Conservation (phyloP, 139 green algal genomes). For the Micractinium conductrix region DNA sequence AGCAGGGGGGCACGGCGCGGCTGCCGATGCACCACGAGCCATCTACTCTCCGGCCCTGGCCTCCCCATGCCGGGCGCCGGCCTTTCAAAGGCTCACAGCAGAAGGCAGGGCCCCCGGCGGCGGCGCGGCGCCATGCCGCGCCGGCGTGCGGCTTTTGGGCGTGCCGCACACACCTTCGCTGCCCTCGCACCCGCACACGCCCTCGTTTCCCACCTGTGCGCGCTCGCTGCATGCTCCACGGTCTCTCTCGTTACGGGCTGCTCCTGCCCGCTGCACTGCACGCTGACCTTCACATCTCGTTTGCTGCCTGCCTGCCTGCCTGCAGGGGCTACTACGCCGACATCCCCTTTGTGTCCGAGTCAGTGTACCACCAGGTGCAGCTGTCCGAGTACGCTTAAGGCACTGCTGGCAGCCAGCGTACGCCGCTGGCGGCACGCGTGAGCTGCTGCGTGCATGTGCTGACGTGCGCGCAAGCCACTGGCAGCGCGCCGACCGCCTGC, state of each 20-base stretch:
- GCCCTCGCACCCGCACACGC: no score
- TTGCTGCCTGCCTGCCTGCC: background rate
- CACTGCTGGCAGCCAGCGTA: no score
- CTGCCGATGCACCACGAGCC: no score
- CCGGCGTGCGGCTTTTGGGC: background rate
- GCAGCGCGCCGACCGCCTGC: no score
- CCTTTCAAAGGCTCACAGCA: constrained; percentile 15
- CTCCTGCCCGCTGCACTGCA: background rate
- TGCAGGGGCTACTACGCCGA: constrained; percentile 74
- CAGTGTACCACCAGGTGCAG: constrained; percentile 78
- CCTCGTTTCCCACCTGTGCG: no score
- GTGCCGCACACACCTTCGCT: constrained; percentile 1
- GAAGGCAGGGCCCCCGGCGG: constrained; percentile 14
- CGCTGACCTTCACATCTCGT: no score
- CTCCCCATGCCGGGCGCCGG: background rate
- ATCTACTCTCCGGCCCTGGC: constrained; percentile 10
- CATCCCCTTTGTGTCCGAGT: constrained; percentile 73
- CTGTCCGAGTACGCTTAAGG: constrained; percentile 34
- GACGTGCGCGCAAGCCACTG: no score
- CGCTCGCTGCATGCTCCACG: no score
- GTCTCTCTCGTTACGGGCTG: no score
- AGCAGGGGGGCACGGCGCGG: background rate
- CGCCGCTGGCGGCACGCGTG: no score
- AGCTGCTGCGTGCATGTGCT: no score
- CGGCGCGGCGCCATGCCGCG: constrained; percentile 17